Evolutionary conservation across 2,329 filamentous ascomycete genomes (phyloP).

Genomic region (Pseudogymnoascus sp.): DNA sequence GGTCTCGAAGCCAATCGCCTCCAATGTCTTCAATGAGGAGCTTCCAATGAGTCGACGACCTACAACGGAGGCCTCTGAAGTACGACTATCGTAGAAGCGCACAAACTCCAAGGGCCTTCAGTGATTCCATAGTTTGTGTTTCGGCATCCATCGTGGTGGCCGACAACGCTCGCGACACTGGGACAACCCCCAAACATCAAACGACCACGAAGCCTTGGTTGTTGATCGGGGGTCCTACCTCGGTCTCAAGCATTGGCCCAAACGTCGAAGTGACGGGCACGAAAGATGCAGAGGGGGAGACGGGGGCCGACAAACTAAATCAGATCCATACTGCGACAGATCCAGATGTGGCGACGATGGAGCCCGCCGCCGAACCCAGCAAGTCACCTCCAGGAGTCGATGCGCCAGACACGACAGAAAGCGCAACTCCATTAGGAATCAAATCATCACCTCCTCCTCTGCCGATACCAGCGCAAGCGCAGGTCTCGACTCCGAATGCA

Average conservation of each 20-base stretch:
- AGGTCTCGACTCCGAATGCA: not conserved
- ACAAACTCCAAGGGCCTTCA: slow-evolving; percentile 6
- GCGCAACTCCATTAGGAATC: slow-evolving; percentile 22
- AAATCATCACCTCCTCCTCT: slow-evolving; percentile 26
- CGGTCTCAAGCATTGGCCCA: slow-evolving; percentile 9
- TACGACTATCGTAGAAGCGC: not conserved
- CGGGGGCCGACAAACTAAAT: slow-evolving; percentile 25
- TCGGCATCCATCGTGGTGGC: slow-evolving; percentile 8
- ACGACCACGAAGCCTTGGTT: slow-evolving; percentile 8
- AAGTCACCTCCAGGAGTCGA: slow-evolving; percentile 14
- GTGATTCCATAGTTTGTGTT: not conserved
- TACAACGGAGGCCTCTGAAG: slow-evolving; percentile 2
- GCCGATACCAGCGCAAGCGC: slow-evolving; percentile 10
- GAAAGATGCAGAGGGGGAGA: slow-evolving; percentile 26
- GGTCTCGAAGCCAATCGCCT: slow-evolving; percentile 6
- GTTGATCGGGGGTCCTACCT: slow-evolving; percentile 4
- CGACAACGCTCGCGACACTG: slow-evolving; percentile 1
- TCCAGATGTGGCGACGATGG: slow-evolving; percentile 4
- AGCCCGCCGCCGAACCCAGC: not conserved
- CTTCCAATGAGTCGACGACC: slow-evolving; percentile 8
- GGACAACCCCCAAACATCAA: not conserved
- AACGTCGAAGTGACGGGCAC: slow-evolving; percentile 8
- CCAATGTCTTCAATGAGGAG: slow-evolving; percentile 8
- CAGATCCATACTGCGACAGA: slow-evolving; percentile 26
- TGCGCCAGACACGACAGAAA: slow-evolving; percentile 16